phyloP scores from a whole-genome alignment of 2,329 filamentous ascomycete species.

The Dendryphion nanum region DNA sequence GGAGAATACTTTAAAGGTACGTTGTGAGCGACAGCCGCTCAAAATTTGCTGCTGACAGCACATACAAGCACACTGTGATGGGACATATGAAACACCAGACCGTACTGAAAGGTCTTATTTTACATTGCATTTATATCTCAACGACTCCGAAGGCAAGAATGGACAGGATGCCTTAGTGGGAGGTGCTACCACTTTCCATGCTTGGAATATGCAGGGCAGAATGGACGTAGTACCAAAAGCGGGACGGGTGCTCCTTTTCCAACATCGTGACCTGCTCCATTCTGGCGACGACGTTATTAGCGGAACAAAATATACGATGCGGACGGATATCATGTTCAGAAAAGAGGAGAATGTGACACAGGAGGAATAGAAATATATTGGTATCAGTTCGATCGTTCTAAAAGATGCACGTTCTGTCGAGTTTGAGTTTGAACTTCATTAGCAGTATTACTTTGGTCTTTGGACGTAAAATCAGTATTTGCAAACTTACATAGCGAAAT shows the following conservation, averaged over 20 bases:
- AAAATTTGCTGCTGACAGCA: conserved; percentile 11
- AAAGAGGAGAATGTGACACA: conserved; percentile 1
- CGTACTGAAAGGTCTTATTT: conserved; percentile 51
- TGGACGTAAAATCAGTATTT: background rate
- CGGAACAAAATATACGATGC: conserved; percentile 56
- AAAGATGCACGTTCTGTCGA: too few relatives aligned
- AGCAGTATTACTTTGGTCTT: conserved; percentile 45
- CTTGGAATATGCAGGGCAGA: conserved; percentile 26
- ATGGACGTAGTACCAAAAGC: conserved; percentile 50
- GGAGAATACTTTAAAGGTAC: conserved; percentile 69
- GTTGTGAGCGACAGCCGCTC: conserved; percentile 2
- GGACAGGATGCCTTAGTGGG: conserved; percentile 44
- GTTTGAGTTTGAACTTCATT: conserved; percentile 24
- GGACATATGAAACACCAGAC: conserved; percentile 58
- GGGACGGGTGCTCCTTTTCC: conserved; percentile 56
- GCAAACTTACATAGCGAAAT: conserved; percentile 49
- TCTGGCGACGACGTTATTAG: conserved; percentile 54
- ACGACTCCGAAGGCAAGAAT: conserved; percentile 38
- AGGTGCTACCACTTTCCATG: conserved; percentile 55
- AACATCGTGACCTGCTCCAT: conserved; percentile 54
- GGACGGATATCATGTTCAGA: conserved; percentile 57
- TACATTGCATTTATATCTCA: conserved; percentile 58
- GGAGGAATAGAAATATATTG: too few relatives aligned
- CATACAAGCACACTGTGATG: conserved; percentile 64
- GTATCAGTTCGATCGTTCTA: too few relatives aligned